Evolutionary conservation across 192 early-diverging fungal genomes (phyloP).

Genomic region (Umbelopsis isabellina): DNA sequence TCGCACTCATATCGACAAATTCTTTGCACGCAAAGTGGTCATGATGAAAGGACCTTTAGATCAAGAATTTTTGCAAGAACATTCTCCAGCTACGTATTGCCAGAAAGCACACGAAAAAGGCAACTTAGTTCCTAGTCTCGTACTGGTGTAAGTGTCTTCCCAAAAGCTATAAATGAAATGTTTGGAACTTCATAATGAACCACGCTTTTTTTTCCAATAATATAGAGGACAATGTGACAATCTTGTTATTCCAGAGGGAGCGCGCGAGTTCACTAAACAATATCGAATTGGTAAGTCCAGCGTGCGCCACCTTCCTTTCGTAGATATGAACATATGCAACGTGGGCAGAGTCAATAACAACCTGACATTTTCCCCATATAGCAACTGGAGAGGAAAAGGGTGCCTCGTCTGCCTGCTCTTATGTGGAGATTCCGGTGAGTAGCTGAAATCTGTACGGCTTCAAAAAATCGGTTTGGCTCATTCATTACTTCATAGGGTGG

Average conservation of each 20-base stretch:
- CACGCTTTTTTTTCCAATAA: not conserved
- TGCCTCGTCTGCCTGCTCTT: not conserved
- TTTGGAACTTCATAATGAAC: not conserved
- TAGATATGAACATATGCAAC: not conserved
- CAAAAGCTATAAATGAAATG: not conserved
- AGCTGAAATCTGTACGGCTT: not conserved
- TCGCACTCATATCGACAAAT: slow-evolving; percentile 14
- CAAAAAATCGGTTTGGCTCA: not conserved
- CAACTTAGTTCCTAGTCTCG: not conserved
- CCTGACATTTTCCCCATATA: not conserved
- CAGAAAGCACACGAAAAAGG: slow-evolving; percentile 4
- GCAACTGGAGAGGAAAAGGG: slow-evolving; percentile 6
- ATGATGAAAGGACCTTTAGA: slow-evolving; percentile 15
- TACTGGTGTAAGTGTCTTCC: not conserved
- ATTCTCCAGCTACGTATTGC: not conserved
- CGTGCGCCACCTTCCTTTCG: not conserved
- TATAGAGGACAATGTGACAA: slow-evolving; percentile 5
- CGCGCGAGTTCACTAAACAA: not conserved
- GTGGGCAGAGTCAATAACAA: not conserved
- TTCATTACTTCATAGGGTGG: not conserved
- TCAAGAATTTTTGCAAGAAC: not conserved
- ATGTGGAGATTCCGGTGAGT: slow-evolving; percentile 12
- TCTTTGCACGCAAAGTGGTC: slow-evolving; percentile 24
- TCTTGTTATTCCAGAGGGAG: slow-evolving; percentile 9
- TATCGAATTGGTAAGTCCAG: slow-evolving; percentile 1